Conservation (phyloP, 495 filamentous ascomycete species). For the Penicillium ochrochloron region DNA sequence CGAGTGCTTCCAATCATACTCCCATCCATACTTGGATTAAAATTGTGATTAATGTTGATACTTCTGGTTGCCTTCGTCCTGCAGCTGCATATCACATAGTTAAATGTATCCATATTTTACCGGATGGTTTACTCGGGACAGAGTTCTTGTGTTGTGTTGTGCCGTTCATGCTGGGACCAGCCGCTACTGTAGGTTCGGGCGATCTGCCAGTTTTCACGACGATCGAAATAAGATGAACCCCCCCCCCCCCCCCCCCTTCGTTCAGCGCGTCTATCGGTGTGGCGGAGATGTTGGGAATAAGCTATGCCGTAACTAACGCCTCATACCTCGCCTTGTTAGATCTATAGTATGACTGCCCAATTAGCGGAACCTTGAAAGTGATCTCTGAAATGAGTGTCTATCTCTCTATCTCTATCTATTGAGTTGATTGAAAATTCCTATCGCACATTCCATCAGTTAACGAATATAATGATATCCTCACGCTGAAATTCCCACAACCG, state of each 20-base stretch:
- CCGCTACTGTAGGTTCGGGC: background rate
- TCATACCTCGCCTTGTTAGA: background rate
- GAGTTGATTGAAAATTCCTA: too few species aligned
- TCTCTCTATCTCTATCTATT: background rate
- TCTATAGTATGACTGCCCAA: background rate
- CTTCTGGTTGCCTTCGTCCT: background rate
- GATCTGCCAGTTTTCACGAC: conserved; percentile 22
- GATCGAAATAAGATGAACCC: conserved; percentile 27
- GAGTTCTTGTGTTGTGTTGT: background rate
- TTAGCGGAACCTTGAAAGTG: background rate
- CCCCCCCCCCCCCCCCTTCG: background rate
- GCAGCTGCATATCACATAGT: background rate
- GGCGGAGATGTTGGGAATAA: conserved; percentile 1
- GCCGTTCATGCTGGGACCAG: background rate
- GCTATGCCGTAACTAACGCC: background rate
- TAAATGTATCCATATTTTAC: background rate
- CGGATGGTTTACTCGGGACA: background rate
- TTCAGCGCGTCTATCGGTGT: conserved; percentile 12
- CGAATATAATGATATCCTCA: too few species aligned
- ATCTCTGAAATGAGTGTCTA: background rate
- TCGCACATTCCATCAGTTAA: background rate
- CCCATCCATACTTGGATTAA: background rate
- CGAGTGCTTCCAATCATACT: background rate
- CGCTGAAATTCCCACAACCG: background rate
- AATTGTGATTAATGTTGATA: background rate